Conservation (phyloP, 2,329 filamentous ascomycete species). For the Aspergillus awamori region DNA sequence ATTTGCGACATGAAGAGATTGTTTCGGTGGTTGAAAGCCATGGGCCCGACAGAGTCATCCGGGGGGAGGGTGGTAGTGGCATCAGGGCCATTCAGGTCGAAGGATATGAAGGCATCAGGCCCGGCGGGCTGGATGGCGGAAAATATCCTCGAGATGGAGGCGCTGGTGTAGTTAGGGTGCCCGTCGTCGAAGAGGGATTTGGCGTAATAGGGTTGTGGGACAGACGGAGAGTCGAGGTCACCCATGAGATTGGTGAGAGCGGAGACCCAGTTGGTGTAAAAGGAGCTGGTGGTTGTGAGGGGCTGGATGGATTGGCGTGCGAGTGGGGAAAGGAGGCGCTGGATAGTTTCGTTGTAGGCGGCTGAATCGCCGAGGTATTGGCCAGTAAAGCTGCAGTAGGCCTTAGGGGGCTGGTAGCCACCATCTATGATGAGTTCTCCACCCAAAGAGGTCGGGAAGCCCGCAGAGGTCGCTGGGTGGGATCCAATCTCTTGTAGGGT, state of each 20-base stretch:
- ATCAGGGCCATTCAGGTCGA: not conserved
- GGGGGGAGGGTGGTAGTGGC: not conserved
- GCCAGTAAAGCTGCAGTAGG: not conserved
- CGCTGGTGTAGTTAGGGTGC: not conserved
- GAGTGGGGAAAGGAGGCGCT: not conserved
- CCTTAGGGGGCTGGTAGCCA: not conserved
- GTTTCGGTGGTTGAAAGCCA: not conserved
- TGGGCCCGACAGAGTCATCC: not conserved
- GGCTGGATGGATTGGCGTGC: not conserved
- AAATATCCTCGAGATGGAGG: not conserved
- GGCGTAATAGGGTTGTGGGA: constrained; percentile 13
- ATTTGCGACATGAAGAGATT: not conserved
- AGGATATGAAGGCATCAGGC: not conserved
- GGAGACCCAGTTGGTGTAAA: constrained; percentile 4
- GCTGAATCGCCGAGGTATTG: not conserved
- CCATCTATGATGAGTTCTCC: not conserved
- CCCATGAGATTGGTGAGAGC: constrained; percentile 16
- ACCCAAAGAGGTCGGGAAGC: not conserved
- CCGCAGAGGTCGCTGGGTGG: not conserved
- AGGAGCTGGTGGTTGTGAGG: constrained; percentile 2
- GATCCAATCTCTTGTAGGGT: constrained; percentile 7
- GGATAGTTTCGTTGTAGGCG: not conserved
- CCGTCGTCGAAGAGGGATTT: constrained; percentile 12
- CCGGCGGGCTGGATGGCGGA: not conserved
- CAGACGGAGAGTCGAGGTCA: constrained; percentile 5